Evolutionary conservation across 2,329 filamentous ascomycete species (phyloP).

Genomic region (Endocalyx cinctus): DNA sequence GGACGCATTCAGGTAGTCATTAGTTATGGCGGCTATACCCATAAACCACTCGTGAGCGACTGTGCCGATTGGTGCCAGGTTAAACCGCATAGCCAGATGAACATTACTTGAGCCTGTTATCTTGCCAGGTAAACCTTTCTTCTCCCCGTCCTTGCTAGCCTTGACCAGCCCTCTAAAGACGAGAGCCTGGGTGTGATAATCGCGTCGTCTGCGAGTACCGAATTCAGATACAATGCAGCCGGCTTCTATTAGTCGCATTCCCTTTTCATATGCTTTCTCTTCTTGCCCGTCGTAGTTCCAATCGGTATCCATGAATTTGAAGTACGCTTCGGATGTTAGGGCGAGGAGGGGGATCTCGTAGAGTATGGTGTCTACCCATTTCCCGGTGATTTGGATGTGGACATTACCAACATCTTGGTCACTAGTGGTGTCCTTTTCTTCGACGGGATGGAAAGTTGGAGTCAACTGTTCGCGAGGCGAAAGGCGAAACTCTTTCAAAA

Average conservation of each 20-base stretch:
- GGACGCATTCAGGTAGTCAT: conserved; percentile 80
- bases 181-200: conserved; percentile 91
- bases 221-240: conserved; percentile 94
- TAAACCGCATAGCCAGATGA: conserved; percentile 91
- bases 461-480: conserved; percentile 75
- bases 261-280: conserved; percentile 79
- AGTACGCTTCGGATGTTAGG: conserved; percentile 91
- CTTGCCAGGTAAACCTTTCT: conserved; percentile 63
- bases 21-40: conserved; percentile 87
- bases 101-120: conserved; percentile 93
- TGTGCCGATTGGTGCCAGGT: conserved; percentile 79
- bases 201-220: conserved; percentile 79
- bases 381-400: conserved; percentile 70
- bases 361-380: conserved; percentile 92
- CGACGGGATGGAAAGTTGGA: conserved; percentile 58
- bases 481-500: conserved; percentile 76
- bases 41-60: conserved; percentile 98
- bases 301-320: conserved; percentile 90
- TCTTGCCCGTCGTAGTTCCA: conserved; percentile 88
- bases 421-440: conserved; percentile 53
- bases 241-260: conserved; percentile 67
- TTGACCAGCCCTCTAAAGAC: conserved; percentile 82
- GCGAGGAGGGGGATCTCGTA: conserved; percentile 96
- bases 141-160: conserved; percentile 66
- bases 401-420: conserved; percentile 70